These are phyloP conservation scores for Narthecium ossifragum DNA, from an alignment of 106 monocot genomes.

Conservation along the genomic window DNA sequence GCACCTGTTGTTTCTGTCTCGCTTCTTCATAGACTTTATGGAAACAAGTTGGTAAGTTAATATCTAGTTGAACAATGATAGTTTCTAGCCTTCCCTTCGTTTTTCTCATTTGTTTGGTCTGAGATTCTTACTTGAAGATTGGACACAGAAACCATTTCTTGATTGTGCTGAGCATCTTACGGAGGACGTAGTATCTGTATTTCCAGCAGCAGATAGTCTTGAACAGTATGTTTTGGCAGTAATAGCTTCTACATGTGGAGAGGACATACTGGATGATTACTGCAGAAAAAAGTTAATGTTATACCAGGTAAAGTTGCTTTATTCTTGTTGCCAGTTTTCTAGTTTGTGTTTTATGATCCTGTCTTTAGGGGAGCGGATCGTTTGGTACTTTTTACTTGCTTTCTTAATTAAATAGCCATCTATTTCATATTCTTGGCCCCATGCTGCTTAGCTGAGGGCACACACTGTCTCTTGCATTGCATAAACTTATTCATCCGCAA, in stretches of 20 bases:
- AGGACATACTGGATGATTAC: constrained; percentile 55
- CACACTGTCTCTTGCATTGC: too few relatives aligned
- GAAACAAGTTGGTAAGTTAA: constrained; percentile 72
- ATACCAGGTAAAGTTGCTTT: constrained; percentile 53
- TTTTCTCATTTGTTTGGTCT: background rate
- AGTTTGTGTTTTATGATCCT: too few relatives aligned
- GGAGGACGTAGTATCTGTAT: constrained; percentile 85
- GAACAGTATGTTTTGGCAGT: constrained; percentile 73
- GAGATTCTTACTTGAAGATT: constrained; percentile 13
- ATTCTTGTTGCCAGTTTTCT: too few relatives aligned
- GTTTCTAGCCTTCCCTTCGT: background rate
- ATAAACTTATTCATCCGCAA: too few relatives aligned
- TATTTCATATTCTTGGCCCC: too few relatives aligned
- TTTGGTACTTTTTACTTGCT: too few relatives aligned
- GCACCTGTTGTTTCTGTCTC: constrained; percentile 80
- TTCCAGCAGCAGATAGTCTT: constrained; percentile 85
- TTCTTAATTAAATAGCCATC: too few relatives aligned
- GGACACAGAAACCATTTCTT: constrained; percentile 93
- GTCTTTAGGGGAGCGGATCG: too few relatives aligned
- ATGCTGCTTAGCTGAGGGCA: too few relatives aligned
- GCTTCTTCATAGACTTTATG: constrained; percentile 86
- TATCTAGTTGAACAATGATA: background rate
- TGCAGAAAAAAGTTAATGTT: constrained; percentile 51
- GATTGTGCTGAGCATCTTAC: constrained; percentile 89
- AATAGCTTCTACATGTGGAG: constrained; percentile 72